Conservation (phyloP, 2,329 filamentous ascomycete genomes). For the Fusarium luffae region DNA sequence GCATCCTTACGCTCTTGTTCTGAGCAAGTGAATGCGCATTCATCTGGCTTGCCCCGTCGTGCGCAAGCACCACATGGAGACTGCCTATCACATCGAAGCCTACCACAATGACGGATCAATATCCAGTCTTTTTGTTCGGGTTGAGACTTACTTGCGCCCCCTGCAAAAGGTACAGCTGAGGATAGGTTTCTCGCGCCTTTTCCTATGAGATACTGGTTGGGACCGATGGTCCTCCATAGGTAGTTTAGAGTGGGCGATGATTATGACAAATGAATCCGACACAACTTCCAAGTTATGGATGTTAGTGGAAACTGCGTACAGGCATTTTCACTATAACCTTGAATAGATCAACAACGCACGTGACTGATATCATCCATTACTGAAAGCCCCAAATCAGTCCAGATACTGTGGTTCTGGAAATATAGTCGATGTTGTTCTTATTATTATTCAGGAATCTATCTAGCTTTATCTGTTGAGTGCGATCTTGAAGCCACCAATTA, state of each 20-base stretch:
- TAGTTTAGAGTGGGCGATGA: background rate
- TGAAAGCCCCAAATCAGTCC: background rate
- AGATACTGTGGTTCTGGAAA: background rate
- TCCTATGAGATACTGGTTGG: background rate
- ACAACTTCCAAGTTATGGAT: background rate
- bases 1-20: slow-evolving; percentile 34
- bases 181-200: slow-evolving; percentile 4
- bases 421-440: background rate
- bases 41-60: background rate
- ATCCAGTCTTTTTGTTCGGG: background rate
- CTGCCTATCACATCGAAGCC: slow-evolving; percentile 25
- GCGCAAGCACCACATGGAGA: slow-evolving; percentile 18
- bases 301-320: slow-evolving; percentile 1
- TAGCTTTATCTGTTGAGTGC: background rate
- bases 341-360: background rate
- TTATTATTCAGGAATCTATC: background rate
- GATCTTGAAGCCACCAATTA: background rate
- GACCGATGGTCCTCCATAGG: background rate
- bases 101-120: background rate
- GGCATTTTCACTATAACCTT: slow-evolving; percentile 2
- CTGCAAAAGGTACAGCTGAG: slow-evolving; percentile 14
- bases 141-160: slow-evolving; percentile 5
- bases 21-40: slow-evolving; percentile 11
- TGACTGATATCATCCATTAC: background rate
- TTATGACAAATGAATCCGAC: background rate